Base-by-base conservation (phyloP, 169 alveolate species). In the Eimeria zaria region DNA sequence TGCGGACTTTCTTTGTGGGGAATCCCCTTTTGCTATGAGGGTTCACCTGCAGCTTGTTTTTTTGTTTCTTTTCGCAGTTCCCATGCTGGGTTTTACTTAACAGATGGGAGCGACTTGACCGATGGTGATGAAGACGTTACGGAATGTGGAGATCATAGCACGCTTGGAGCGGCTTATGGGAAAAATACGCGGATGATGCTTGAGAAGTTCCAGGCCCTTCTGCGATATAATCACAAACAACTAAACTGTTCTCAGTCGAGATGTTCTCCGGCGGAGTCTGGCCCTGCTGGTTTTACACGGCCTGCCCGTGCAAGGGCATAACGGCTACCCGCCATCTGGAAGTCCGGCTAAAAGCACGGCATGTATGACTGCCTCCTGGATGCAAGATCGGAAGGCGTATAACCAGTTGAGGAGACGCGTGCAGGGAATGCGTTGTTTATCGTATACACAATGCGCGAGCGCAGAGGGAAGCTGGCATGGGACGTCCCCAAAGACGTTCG, bases 181-280 rank as follows among this genome's bases (percentile, higher is more conserved):
- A 48, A 87, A 33, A 87, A 87, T 83, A 87, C 93, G 81, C 93
- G 93, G 64, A 87, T 60, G 93, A 62, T 87, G 93, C 93, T 87
- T 62, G 93, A 87, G 62, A 87, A 87, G 93, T 87, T 87, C 93
- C 78, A 87, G 64, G 93, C 93, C 44, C 81, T 87, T 60, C 83
- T 60, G 62, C 78, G 81, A n/a, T 87, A 62, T 41, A 87, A 87
- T 62, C 93, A 41, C 53, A 87, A 87, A 48, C 93, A 87, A 64
- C 58, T 87, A 7, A 87, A 64, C 46, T 87, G 81, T 62, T 62
- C 93, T 9, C 93, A 87, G 62, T 87, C 93, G 22, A 87, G 93
- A 44, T 87, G 93, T 62, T 87, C 93, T 39, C 93, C 83, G 11
- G 22, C 33, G 81, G 62, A 62, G 64, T 39, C 93, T 87, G 81